Base-by-base conservation (phyloP, 768 basidiomycete species). In the Crassisporium funariophilum region DNA sequence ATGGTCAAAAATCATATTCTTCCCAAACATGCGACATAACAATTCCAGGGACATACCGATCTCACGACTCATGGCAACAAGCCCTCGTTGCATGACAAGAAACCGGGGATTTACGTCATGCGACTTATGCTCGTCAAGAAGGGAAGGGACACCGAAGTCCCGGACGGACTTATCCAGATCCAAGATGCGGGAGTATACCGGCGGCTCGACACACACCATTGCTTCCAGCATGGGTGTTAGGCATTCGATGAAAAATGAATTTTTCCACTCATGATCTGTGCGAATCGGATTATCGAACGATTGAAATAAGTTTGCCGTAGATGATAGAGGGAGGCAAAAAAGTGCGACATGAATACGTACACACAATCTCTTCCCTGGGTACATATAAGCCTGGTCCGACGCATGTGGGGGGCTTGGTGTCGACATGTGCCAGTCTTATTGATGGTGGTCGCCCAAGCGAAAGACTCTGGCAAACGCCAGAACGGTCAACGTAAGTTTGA, bases 361-460 rank as follows among this genome's bases (percentile, higher is more conserved):
- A 82, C 13, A 75, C 57, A 38, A 79, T 70, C 44, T 76, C 75
- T 46, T 77, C 72, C 31, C 68, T 72, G 12, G 78, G 74, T 4
- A 79, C 78, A 57, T 75, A 71, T 31, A 77, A 39, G 2, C 72
- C 69, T 19, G 68, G 64, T 15, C 76, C 79, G 25, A 70, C 65
- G 54, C 78, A 81, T 13, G 67, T 66, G 0, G 82, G 82, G 1
- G 75, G 70, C 47, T 79, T 77, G 34, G 78, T 74, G 55, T 88
- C 86, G 36, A 88, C 82, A 57, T 86, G 82, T 10, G 74, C 69
- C 46, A 86, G 64, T 46, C 73, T 79, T 40, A 88, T 74, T 11
- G 86, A 86, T 5, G 86, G 83, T 2, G 86, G 86, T 7, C 86
- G 79, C 19, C 86, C 83, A 13, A 87, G 77, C 44, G 84, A 85